Evolutionary conservation across 345 rosid genomes (phyloP), one percentile per base, ranked within the genome.

Genomic region (Euphorbia lathyris): DNA sequence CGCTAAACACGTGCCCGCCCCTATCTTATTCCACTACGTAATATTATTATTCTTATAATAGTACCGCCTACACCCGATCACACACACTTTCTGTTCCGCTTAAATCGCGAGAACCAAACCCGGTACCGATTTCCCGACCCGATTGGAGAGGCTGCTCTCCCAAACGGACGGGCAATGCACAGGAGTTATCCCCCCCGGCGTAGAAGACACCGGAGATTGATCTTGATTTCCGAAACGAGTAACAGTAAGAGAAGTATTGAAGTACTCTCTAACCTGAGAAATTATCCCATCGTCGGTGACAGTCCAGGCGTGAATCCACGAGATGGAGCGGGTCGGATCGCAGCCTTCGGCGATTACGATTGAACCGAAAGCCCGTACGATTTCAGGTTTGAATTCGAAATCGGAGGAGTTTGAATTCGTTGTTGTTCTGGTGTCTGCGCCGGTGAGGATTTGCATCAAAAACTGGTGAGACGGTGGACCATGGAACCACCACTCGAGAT

Each of bases 301-400:
- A 20, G 99, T 92, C 97, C 92, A 95, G 25, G 97, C 99, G 92
- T 95, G 97, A 59, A 86, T 83, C 99, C 99, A 95, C n/a, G 90
- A 86, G 52, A 88, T 84, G 1, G 82, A 80, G 40, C 85, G 81
- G 62, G 45, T 61, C 50, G 73, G 52, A 72, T 87, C 92, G 79
- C 90, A 92, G 78, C 97, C 99, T 66, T 95, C 99, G 4, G 86
- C 92, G 68, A 95, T 80, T 2, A 95, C 96, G 51, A 84, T 78
- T 36, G 90, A 67, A 3, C 97, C 99, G 8, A 92, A 80, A 34
- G 90, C 77, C 50, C 86, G 79, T 63, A 85, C 45, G 1, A 74
- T 71, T 14, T 58, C 78, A 5, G 94, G 93, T 0, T 57, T 74
- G 78, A 95, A 90, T 0, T 78, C 83, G 63, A 92, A 89, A 36